Percentiles rank a stretch among this genome's conserved stretches.
Evolutionary conservation across 306 rosid genomes (phyloP).

Genomic region (Vicia villosa): DNA sequence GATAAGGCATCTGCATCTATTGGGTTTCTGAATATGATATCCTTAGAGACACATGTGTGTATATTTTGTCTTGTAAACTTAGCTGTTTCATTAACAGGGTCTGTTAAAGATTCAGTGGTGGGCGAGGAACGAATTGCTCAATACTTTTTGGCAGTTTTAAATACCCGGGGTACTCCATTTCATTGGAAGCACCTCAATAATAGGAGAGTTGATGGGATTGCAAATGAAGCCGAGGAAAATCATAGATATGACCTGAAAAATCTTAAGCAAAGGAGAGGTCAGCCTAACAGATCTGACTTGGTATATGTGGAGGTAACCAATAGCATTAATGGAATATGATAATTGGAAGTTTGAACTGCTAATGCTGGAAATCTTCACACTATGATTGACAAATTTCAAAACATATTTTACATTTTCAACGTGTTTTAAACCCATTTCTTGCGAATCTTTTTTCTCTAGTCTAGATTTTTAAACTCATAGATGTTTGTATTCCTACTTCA

Average conservation of each 20-base stretch:
- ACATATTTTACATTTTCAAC: background rate
- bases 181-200: conserved; percentile 74
- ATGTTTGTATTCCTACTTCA: background rate
- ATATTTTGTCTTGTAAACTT: conserved; percentile 30
- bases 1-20: conserved; percentile 12
- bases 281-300: conserved; percentile 57
- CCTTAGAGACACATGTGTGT: background rate
- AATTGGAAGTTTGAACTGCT: conserved; percentile 21
- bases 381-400: conserved; percentile 8
- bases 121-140: conserved; percentile 94
- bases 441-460: background rate
- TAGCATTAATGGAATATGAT: conserved; percentile 25
- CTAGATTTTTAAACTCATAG: background rate
- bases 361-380: conserved; percentile 23
- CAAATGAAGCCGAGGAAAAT: conserved; percentile 46
- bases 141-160: conserved; percentile 76
- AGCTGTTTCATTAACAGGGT: conserved; percentile 56
- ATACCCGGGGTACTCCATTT: conserved; percentile 77
- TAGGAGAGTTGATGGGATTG: conserved; percentile 65
- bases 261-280: conserved; percentile 60
- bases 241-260: conserved; percentile 57
- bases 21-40: conserved; percentile 23
- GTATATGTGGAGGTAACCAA: conserved; percentile 66
- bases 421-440: conserved; percentile 8
- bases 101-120: conserved; percentile 87